phyloP scores from a whole-genome alignment of 495 filamentous ascomycete genomes.

The Amniculicola lignicola region DNA sequence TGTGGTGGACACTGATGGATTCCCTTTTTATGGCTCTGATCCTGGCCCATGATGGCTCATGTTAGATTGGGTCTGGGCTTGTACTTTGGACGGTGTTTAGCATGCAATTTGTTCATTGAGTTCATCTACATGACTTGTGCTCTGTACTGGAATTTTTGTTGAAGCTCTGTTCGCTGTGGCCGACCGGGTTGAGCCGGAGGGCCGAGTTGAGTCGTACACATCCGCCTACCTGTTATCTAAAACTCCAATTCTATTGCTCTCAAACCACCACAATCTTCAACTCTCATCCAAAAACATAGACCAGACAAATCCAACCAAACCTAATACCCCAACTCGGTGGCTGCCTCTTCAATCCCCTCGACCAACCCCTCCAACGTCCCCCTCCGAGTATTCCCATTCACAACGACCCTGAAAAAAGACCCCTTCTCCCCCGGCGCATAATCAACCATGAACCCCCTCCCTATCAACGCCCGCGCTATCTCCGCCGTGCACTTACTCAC shows the following conservation, averaged over 20 bases:
- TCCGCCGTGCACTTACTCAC: constrained; percentile 68
- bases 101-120: constrained; percentile 33
- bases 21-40: constrained; percentile 18
- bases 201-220: no score
- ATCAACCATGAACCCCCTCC: constrained; percentile 87
- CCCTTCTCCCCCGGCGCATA: constrained; percentile 79
- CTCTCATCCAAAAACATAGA: no score
- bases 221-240: no score
- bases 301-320: no score
- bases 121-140: no score
- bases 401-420: constrained; percentile 84
- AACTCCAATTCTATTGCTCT: no score
- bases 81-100: constrained; percentile 30
- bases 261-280: no score
- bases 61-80: constrained; percentile 22
- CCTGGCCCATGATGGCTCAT: constrained; percentile 26
- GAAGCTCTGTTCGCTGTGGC: no score
- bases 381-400: constrained; percentile 69
- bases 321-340: constrained; percentile 39
- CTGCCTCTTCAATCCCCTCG: constrained; percentile 65
- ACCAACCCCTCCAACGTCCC: constrained; percentile 76
- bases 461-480: constrained; percentile 63
- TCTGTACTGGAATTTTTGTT: no score
- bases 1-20: constrained; percentile 11
- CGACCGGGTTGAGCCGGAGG: no score